Evolutionary conservation across 257 asterid genomes (phyloP), one percentile per base, ranked within the genome.

Genomic region (Sherardia arvensis): DNA sequence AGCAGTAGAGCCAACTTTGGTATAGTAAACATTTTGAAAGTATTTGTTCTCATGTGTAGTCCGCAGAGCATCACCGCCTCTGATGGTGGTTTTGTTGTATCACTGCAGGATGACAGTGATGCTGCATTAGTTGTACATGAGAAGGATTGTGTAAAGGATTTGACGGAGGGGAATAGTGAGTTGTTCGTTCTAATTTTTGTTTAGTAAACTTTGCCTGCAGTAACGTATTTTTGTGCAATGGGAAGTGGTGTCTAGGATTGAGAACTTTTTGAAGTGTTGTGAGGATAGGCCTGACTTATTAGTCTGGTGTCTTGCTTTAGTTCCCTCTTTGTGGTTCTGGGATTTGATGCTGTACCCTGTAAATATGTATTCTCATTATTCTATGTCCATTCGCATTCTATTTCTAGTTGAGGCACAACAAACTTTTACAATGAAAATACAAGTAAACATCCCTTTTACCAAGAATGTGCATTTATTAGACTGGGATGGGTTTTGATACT

Each of bases 111-210:
- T 66, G 72, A 66, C 61, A 64, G 51, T 59, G 72, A 66, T 62
- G 75, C 65, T 30, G 59, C 71, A 10, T 79, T 66, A 59, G 77
- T 75, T 70, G 66, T 75, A 36, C 68, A 69, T 55, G 83, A 73
- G 62, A 74, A 70, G 73, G 69, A 27, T 5, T 78, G 23, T 60
- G 74, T 53, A n/a, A 79, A 66, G 25, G 85, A 66, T 68, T 64
- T 76, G 64, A 67, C 67, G 38, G 84, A 79, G 62, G 80, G 71
- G 30, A 75, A 81, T 79, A 60, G 94, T 85, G 73, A 87, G 96
- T 80, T 65, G 61, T 51, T 73, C 11, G 29, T 20, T 30, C 11
- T 58, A 30, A 30, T 56, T 15, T 25, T 53, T 28, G 43, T 53
- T 28, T 8, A 6, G 8, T 25, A 7, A 11, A 28, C n/a, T 23